Percentiles rank a stretch among this genome's conserved stretches.
phyloP scores from a whole-genome alignment of 768 basidiomycete genomes.

The Russula brevipes region DNA sequence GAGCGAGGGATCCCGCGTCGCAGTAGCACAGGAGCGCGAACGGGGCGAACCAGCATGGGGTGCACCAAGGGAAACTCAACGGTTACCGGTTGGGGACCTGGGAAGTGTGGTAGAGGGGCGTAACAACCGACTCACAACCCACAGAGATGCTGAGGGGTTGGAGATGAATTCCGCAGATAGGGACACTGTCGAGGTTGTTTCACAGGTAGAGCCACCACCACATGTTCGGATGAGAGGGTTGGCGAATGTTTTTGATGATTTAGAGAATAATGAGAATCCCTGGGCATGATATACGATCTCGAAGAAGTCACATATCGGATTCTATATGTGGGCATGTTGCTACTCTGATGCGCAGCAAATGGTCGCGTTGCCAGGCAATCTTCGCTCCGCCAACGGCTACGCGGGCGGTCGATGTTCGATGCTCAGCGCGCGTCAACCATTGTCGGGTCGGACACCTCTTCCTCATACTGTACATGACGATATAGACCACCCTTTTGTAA shows the following conservation, averaged over 20 bases:
- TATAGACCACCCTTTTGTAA: no score
- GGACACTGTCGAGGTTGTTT: slow-evolving; percentile 27
- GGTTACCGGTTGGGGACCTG: slow-evolving; percentile 41
- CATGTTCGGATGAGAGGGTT: slow-evolving; percentile 35
- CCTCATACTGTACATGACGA: no score
- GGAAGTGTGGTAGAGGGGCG: slow-evolving; percentile 35
- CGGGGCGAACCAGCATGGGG: slow-evolving; percentile 53
- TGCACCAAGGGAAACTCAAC: slow-evolving; percentile 47
- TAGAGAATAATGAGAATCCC: slow-evolving; percentile 47
- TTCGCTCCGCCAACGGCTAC: no score
- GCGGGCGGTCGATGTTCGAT: no score
- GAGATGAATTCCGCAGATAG: not conserved
- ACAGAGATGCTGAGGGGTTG: slow-evolving; percentile 1
- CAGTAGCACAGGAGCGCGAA: slow-evolving; percentile 47
- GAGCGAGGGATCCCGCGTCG: slow-evolving; percentile 57
- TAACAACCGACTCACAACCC: slow-evolving; percentile 2
- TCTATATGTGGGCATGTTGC: no score
- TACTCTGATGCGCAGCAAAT: no score
- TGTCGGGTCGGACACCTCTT: no score
- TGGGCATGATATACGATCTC: slow-evolving; percentile 41
- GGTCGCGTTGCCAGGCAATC: no score
- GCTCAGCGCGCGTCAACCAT: no score
- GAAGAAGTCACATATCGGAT: no score
- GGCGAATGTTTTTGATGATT: slow-evolving; percentile 34
- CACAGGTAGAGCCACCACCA: slow-evolving; percentile 37